Evolutionary conservation across 2,329 filamentous ascomycete genomes (phyloP).

Genomic region (Curvularia eragrostidis): DNA sequence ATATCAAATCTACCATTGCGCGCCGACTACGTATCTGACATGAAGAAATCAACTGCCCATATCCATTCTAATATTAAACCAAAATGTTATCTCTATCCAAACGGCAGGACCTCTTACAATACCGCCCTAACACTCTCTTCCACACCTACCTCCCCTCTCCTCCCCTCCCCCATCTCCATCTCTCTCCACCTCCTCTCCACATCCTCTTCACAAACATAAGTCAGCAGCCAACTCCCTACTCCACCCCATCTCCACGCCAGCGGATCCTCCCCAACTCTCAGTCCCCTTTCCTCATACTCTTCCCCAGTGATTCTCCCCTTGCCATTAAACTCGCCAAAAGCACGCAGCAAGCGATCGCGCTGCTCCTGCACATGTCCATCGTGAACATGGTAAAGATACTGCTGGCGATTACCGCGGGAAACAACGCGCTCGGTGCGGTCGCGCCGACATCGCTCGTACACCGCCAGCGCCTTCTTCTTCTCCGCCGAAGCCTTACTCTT

Average conservation of each 20-base stretch:
- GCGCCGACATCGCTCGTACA: conserved; percentile 66
- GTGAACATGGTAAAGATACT: conserved; percentile 66
- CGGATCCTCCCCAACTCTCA: conserved; percentile 40
- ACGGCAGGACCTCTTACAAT: conserved; percentile 14
- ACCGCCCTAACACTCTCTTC: conserved; percentile 28
- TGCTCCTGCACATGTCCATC: conserved; percentile 65
- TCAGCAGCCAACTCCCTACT: conserved; percentile 46
- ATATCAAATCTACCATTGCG: background rate
- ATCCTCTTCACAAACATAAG: conserved; percentile 45
- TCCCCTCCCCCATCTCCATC: conserved; percentile 29
- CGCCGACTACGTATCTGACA: background rate
- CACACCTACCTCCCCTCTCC: background rate
- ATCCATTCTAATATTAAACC: background rate
- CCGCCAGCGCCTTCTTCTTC: conserved; percentile 49
- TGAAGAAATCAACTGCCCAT: background rate
- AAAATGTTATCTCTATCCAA: background rate
- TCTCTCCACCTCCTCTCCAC: conserved; percentile 41
- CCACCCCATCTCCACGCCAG: conserved; percentile 49
- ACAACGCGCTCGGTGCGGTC: conserved; percentile 67
- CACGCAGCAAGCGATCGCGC: conserved; percentile 53
- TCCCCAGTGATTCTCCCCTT: conserved; percentile 28
- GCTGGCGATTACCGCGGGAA: conserved; percentile 65
- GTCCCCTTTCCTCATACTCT: conserved; percentile 27
- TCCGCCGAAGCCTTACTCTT: conserved; percentile 48
- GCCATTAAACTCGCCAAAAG: conserved; percentile 41